Evolutionary conservation across 2,329 filamentous ascomycete species (phyloP).

Genomic region (Nakataea oryzae): DNA sequence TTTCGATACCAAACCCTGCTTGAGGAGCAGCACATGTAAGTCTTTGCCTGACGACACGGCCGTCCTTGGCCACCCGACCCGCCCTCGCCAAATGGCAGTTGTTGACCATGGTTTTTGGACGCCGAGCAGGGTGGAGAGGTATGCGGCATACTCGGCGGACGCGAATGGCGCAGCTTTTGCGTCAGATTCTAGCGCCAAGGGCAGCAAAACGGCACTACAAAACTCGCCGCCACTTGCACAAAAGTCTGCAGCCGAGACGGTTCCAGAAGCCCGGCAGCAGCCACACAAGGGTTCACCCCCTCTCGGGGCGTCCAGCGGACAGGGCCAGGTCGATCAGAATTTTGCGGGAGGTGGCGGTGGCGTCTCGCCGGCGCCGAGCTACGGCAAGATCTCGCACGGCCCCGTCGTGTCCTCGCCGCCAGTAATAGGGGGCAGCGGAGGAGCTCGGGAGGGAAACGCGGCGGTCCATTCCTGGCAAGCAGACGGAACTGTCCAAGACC

Average conservation of each 20-base stretch:
- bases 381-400: neutral
- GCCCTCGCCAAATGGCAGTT: neutral
- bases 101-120: neutral
- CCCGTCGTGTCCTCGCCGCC: neutral
- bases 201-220: no score
- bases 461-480: neutral
- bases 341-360: neutral
- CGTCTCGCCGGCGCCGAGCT: neutral
- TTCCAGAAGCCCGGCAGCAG: neutral
- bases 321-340: neutral
- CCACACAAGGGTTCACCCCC: neutral
- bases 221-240: no score
- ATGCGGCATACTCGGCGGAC: neutral
- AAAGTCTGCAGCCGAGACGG: no score
- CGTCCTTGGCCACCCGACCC: neutral
- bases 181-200: constrained; percentile 3
- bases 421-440: no score
- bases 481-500: constrained; percentile 15
- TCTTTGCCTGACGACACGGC: constrained; percentile 8
- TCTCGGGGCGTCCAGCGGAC: neutral
- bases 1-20: constrained; percentile 80
- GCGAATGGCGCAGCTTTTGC: neutral
- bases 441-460: neutral
- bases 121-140: neutral
- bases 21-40: constrained; percentile 78